Percentiles rank a stretch among this genome's conserved stretches.
These are phyloP conservation scores for Colletotrichum abscissum DNA, from an alignment of 2,329 filamentous ascomycete genomes.

Conservation along the genomic window DNA sequence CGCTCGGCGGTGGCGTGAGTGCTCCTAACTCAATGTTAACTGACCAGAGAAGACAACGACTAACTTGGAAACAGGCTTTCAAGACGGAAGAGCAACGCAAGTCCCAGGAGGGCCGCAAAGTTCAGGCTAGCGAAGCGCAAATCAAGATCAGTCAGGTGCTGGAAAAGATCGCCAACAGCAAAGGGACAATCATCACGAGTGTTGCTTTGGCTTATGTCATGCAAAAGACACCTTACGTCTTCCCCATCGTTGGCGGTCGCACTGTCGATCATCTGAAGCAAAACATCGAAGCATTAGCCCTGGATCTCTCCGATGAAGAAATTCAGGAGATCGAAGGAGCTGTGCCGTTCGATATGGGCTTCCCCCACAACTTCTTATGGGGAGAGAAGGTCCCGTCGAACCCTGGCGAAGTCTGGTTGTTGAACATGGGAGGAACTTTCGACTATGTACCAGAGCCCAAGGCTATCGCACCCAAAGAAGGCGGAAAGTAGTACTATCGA, in stretches of 20 bases:
- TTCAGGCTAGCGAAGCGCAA: constrained; percentile 62
- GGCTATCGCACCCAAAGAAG: constrained; percentile 54
- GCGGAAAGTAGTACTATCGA: constrained; percentile 54
- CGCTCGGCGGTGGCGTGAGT: constrained; percentile 55
- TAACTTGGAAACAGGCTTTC: constrained; percentile 37
- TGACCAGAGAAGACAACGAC: neutral
- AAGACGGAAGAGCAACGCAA: constrained; percentile 46
- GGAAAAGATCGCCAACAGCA: constrained; percentile 60
- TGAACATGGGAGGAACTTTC: constrained; percentile 58
- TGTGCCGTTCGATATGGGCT: constrained; percentile 72
- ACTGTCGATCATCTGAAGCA: constrained; percentile 76
- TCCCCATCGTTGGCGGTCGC: constrained; percentile 78
- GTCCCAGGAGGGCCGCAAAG: constrained; percentile 49
- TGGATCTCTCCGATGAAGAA: constrained; percentile 70
- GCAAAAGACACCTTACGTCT: constrained; percentile 77
- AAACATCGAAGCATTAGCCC: constrained; percentile 75
- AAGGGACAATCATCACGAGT: constrained; percentile 56
- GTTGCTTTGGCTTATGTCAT: constrained; percentile 79
- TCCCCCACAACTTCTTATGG: constrained; percentile 72
- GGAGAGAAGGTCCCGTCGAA: constrained; percentile 49
- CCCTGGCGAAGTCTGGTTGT: constrained; percentile 54
- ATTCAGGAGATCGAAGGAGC: constrained; percentile 74
- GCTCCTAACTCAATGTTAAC: neutral
- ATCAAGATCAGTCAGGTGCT: constrained; percentile 57
- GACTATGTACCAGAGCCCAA: constrained; percentile 60